phyloP scores from a whole-genome alignment of 495 filamentous ascomycete species.

The Hypoxylon crocopeplum region DNA sequence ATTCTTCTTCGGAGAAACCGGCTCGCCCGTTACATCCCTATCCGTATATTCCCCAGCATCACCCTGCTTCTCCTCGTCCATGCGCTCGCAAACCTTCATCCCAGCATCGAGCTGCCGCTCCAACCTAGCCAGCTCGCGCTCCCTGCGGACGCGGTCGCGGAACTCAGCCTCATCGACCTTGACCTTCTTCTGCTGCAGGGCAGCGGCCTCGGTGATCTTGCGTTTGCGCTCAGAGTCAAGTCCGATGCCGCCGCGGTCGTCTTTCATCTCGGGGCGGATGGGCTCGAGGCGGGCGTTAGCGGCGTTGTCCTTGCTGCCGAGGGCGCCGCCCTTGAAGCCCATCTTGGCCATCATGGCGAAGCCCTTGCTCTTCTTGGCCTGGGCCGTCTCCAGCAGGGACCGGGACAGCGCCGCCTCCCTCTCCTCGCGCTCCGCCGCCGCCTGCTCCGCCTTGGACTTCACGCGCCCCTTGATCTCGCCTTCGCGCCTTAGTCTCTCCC shows the following conservation, averaged over 20 bases:
- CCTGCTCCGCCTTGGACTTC: constrained; percentile 84
- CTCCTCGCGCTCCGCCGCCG: constrained; percentile 67
- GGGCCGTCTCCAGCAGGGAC: constrained; percentile 63
- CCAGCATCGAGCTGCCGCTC: constrained; percentile 75
- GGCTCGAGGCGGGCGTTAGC: constrained; percentile 56
- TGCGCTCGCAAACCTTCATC: constrained; percentile 80
- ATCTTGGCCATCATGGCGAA: constrained; percentile 96
- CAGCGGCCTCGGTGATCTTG: constrained; percentile 72
- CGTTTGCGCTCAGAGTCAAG: constrained; percentile 82
- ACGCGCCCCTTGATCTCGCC: constrained; percentile 64
- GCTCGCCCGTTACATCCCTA: too few relatives aligned
- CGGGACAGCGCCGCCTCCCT: constrained; percentile 77
- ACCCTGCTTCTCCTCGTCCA: constrained; percentile 64
- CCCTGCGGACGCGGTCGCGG: constrained; percentile 71
- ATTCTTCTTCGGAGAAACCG: constrained; percentile 45
- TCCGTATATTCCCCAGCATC: too few relatives aligned
- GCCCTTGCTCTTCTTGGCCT: constrained; percentile 70
- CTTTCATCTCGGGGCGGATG: constrained; percentile 72
- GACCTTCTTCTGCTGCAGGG: constrained; percentile 63
- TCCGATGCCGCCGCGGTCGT: constrained; percentile 86
- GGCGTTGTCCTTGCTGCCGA: constrained; percentile 63
- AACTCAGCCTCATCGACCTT: constrained; percentile 76
- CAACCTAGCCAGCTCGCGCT: constrained; percentile 71
- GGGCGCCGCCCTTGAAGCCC: constrained; percentile 78
- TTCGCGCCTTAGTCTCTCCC: constrained; percentile 61